Evolutionary conservation across 2,329 filamentous ascomycete genomes (phyloP), one percentile per base, ranked within the genome.

Genomic region (Graphiopsis chlorocephala): DNA sequence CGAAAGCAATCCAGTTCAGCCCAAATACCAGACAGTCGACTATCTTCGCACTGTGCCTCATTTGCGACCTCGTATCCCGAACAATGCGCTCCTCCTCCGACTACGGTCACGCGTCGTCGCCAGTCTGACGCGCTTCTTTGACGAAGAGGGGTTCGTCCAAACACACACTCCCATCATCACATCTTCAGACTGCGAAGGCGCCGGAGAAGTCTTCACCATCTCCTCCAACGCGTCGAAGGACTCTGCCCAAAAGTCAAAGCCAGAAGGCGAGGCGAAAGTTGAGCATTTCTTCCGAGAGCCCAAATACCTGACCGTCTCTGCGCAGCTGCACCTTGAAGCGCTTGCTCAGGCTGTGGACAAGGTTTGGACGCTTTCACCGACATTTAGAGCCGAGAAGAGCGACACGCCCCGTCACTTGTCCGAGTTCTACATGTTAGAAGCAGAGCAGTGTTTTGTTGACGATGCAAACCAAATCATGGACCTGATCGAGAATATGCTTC

Each of bases 341-440:
- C 85, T 97, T 64, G 89, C 93, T 0, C 93, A 96, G 72, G 89
- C 93, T 23, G 84, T 97, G 31, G 92, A 92, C 45, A 92, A 90
- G 71, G 95, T 98, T 8, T 99, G 95, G 93, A 91, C 93, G 1
- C 80, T 99, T 12, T 95, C 93, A 4, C 95, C 95, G 2, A 96
- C 93, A 0, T 99, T 99, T 75, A 88, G 95, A 42, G 95, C 95
- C 4, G 95, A 97, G 77, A 89, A 88, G 74, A 97, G 93, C 78
- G 93, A 98, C 74, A 98, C 95, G 0, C 89, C 93, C 6, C 88
- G 95, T 29, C 95, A 99, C 78, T 82, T 99, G 67, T 97, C 92
- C 80, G 95, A 99, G 75, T 98, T 99, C 73, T 98, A 98, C 79
- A 98, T 99, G 95, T 85, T 99, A 2, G 95, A 99, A 78, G 93